phyloP scores from a whole-genome alignment of 768 basidiomycete species.

The Russula dissimulans region DNA sequence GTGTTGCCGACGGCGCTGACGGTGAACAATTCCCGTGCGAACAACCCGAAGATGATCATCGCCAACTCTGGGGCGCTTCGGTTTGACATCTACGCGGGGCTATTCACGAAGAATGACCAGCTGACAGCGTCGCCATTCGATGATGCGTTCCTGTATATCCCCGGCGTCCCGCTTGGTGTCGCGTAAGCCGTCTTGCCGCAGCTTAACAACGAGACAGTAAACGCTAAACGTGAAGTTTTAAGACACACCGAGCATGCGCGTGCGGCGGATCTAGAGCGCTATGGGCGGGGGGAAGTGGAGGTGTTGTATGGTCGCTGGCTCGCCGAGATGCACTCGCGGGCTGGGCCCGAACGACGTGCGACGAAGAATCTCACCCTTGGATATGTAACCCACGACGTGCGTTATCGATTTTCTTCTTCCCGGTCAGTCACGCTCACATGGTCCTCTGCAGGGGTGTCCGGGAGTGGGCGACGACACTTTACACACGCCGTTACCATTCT shows the following conservation, averaged over 20 bases:
- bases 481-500: slow-evolving; percentile 52
- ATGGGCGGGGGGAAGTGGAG: slow-evolving; percentile 43
- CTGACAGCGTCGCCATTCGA: too few species aligned
- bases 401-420: slow-evolving; percentile 31
- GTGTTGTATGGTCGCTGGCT: slow-evolving; percentile 47
- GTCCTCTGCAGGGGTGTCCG: slow-evolving; percentile 45
- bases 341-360: slow-evolving; percentile 33
- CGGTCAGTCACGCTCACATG: background rate
- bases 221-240: slow-evolving; percentile 25
- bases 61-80: too few species aligned
- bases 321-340: slow-evolving; percentile 40
- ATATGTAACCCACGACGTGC: too few species aligned
- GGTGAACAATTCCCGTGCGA: too few species aligned
- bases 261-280: slow-evolving; percentile 34
- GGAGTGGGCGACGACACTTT: too few species aligned
- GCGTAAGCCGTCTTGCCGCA: slow-evolving; percentile 46
- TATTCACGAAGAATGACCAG: too few species aligned
- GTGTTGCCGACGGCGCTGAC: too few species aligned
- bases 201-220: slow-evolving; percentile 42
- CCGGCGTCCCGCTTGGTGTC: slow-evolving; percentile 29
- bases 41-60: too few species aligned
- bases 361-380: slow-evolving; percentile 33
- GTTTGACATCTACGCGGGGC: too few species aligned
- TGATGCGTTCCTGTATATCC: too few species aligned
- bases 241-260: slow-evolving; percentile 20